A percentile compares a stretch with the other conserved stretches of the same genome.
These are phyloP conservation scores for Cytospora paraplurivora DNA, from an alignment of 2,329 filamentous ascomycete species.

Conservation along the genomic window DNA sequence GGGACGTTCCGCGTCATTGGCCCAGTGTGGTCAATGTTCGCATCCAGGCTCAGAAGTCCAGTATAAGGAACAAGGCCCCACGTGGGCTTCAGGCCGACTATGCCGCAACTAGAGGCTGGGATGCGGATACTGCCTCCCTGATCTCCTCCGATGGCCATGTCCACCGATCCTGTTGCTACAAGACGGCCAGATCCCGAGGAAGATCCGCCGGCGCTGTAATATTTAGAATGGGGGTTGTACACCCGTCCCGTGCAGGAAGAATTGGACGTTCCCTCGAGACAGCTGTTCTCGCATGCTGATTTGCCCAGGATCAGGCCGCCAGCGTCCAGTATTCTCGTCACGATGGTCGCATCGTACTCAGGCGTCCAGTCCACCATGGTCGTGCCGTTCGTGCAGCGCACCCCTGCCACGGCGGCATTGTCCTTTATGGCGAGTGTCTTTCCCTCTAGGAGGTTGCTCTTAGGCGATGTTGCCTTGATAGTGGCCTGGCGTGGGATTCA, in stretches of 20 bases:
- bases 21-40: constrained; percentile 49
- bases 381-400: constrained; percentile 35
- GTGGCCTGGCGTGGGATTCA: constrained; percentile 10
- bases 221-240: constrained; percentile 34
- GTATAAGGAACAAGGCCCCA: constrained; percentile 49
- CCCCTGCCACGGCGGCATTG: constrained; percentile 36
- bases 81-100: constrained; percentile 44
- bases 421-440: constrained; percentile 35
- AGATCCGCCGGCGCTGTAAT: constrained; percentile 37
- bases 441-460: constrained; percentile 9
- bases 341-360: constrained; percentile 31
- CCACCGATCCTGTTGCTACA: constrained; percentile 32
- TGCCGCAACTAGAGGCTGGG: constrained; percentile 37
- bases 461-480: constrained; percentile 13
- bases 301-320: constrained; percentile 35
- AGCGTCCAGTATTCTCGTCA: constrained; percentile 34
- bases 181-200: constrained; percentile 39
- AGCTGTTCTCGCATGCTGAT: constrained; percentile 37
- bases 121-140: constrained; percentile 39
- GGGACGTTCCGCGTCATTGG: constrained; percentile 45
- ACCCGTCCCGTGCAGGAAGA: constrained; percentile 37
- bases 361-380: constrained; percentile 30
- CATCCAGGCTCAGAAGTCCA: constrained; percentile 42
- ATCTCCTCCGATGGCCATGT: constrained; percentile 31
- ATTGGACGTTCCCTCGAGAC: constrained; percentile 35